Conservation (phyloP, 2,329 filamentous ascomycete species). For the Rutstroemia sydowiana region DNA sequence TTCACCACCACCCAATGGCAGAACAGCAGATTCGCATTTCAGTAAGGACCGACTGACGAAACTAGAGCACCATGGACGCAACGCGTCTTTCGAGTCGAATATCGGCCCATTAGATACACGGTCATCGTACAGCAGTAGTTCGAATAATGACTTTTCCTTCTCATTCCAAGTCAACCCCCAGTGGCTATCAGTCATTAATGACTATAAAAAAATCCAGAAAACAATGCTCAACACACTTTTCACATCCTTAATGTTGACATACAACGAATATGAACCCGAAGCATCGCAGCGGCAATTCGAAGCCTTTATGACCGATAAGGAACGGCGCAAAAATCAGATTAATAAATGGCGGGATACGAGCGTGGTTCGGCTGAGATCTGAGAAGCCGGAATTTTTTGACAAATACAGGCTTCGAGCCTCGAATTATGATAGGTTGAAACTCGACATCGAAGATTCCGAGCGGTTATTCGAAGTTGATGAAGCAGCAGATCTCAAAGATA, state of each 20-base stretch:
- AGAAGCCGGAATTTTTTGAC: conserved; percentile 38
- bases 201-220: conserved; percentile 40
- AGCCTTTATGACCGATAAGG: conserved; percentile 36
- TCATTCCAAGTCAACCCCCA: conserved; percentile 20
- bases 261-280: conserved; percentile 39
- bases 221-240: conserved; percentile 36
- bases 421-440: conserved; percentile 39
- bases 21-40: not conserved
- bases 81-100: conserved; percentile 19
- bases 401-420: conserved; percentile 41
- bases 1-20: not conserved
- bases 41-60: not conserved
- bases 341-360: conserved; percentile 40
- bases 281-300: conserved; percentile 38
- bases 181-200: conserved; percentile 36
- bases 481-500: conserved; percentile 35
- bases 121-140: conserved; percentile 18
- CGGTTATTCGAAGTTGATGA: conserved; percentile 36
- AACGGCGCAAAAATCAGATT: conserved; percentile 37
- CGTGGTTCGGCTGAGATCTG: conserved; percentile 37
- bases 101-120: conserved; percentile 20
- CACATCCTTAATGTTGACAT: conserved; percentile 37
- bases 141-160: conserved; percentile 24
- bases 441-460: conserved; percentile 35
- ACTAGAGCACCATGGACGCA: conserved; percentile 17